These are phyloP conservation scores for Pyrrhoderma lamaoense DNA, from an alignment of 1,284 basidiomycete genomes.

Conservation along the genomic window DNA sequence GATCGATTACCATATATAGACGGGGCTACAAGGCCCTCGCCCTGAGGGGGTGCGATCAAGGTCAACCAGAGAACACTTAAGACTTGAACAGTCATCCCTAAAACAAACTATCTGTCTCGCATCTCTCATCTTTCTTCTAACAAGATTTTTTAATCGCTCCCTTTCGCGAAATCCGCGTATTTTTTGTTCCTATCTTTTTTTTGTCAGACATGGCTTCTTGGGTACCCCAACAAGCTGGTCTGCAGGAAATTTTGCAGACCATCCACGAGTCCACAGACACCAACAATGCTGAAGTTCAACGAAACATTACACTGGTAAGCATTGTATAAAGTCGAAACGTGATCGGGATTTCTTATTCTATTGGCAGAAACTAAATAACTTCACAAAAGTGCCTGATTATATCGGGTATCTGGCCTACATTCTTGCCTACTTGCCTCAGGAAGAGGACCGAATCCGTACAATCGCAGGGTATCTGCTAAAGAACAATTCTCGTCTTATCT, in stretches of 20 bases:
- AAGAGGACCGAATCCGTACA: conserved; percentile 87
- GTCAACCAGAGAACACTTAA: too few species aligned
- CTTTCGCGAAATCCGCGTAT: background rate
- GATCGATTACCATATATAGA: too few species aligned
- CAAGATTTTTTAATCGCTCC: conserved; percentile 3
- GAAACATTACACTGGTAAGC: conserved; percentile 68
- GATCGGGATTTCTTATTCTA: conserved; percentile 19
- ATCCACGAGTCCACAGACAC: conserved; percentile 78
- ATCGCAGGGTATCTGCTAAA: conserved; percentile 97
- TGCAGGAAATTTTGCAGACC: conserved; percentile 81
- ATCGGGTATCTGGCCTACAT: conserved; percentile 96
- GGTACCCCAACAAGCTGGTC: conserved; percentile 68
- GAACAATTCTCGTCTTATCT: conserved; percentile 80
- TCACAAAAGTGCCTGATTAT: conserved; percentile 88
- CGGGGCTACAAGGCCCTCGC: too few species aligned
- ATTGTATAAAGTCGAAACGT: too few species aligned
- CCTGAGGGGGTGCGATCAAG: too few species aligned
- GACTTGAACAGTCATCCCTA: too few species aligned
- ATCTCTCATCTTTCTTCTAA: too few species aligned
- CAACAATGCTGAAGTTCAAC: conserved; percentile 56
- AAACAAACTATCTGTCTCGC: too few species aligned
- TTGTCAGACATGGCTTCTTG: conserved; percentile 48
- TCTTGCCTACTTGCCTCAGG: conserved; percentile 71
- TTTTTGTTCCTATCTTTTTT: too few species aligned
- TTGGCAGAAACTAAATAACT: conserved; percentile 77